Evolutionary conservation across 495 filamentous ascomycete genomes (phyloP).

Genomic region (Podospora pseudopauciseta): DNA sequence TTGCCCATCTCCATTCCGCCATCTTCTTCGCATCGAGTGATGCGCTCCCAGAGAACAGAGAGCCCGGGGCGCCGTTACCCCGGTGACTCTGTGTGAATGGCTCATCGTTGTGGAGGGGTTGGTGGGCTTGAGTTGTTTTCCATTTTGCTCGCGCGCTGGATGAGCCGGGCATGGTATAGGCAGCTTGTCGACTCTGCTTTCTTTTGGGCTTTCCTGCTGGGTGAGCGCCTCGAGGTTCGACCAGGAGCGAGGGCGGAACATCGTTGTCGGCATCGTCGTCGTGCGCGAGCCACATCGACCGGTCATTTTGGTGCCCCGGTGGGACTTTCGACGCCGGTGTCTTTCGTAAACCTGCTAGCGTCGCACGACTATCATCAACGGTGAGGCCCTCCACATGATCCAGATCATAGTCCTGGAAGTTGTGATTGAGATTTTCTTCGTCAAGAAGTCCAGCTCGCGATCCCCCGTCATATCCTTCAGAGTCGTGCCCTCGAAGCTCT

Average conservation of each 20-base stretch:
- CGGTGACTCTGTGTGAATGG: conserved; percentile 15
- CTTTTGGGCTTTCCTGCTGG: conserved; percentile 6
- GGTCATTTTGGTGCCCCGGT: conserved; percentile 9
- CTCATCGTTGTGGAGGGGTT: conserved; percentile 54
- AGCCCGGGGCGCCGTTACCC: conserved; percentile 25
- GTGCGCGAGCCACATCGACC: conserved; percentile 38
- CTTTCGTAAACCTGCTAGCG: conserved; percentile 42
- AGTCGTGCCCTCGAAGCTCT: conserved; percentile 60
- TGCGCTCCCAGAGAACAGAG: conserved; percentile 35
- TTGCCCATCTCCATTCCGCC: conserved; percentile 95
- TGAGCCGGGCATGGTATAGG: conserved; percentile 43
- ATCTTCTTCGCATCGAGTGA: conserved; percentile 67
- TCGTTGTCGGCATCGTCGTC: conserved; percentile 85
- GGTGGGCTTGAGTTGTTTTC: conserved; percentile 61
- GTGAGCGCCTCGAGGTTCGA: conserved; percentile 54
- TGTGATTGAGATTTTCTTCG: conserved; percentile 62
- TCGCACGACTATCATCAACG: conserved; percentile 61
- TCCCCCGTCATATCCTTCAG: conserved; percentile 53
- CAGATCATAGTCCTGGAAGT: conserved; percentile 69
- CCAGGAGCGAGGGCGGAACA: conserved; percentile 81
- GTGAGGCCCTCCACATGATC: conserved; percentile 57
- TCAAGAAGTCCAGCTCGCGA: conserved; percentile 66
- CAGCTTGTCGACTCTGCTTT: conserved; percentile 20
- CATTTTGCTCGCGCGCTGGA: conserved; percentile 61
- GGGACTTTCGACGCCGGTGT: neutral